These are phyloP conservation scores for Morella rubra DNA, from an alignment of 306 rosid species.

Conservation along the genomic window DNA sequence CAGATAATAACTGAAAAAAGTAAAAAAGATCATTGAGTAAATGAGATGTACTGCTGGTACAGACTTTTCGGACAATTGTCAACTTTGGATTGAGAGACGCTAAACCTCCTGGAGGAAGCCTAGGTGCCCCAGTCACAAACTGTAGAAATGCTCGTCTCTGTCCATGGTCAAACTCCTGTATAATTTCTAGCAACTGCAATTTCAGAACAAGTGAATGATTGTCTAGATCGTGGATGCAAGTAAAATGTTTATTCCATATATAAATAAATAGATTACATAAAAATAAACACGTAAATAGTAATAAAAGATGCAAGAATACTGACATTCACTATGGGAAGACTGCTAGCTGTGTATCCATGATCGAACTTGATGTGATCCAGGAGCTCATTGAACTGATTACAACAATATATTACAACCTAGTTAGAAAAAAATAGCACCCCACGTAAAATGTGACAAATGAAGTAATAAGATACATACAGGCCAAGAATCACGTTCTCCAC, in stretches of 20 bases:
- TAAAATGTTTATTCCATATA: constrained; percentile 1
- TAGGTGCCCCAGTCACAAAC: constrained; percentile 96
- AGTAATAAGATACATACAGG: constrained; percentile 56
- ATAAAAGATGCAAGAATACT: constrained; percentile 27
- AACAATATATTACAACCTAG: constrained; percentile 12
- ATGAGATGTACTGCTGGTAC: neutral
- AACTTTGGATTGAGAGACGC: constrained; percentile 95
- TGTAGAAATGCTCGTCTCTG: constrained; percentile 86
- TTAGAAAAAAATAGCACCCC: neutral
- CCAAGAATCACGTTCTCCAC: constrained; percentile 91
- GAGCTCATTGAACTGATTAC: constrained; percentile 67
- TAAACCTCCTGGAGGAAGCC: constrained; percentile 96
- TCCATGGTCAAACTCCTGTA: constrained; percentile 63
- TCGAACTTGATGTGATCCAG: constrained; percentile 89
- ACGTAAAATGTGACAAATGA: constrained; percentile 4
- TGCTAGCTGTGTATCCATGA: constrained; percentile 96
- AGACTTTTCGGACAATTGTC: constrained; percentile 89
- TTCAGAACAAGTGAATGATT: constrained; percentile 15
- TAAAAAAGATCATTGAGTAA: neutral
- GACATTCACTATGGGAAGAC: constrained; percentile 82
- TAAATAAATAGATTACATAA: neutral
- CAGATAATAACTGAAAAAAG: constrained; percentile 1
- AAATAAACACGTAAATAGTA: neutral
- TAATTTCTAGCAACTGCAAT: constrained; percentile 79
- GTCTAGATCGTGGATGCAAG: constrained; percentile 6